These are phyloP conservation scores for Annulohypoxylon truncatum DNA, from an alignment of 2,329 filamentous ascomycete species.

Conservation along the genomic window DNA sequence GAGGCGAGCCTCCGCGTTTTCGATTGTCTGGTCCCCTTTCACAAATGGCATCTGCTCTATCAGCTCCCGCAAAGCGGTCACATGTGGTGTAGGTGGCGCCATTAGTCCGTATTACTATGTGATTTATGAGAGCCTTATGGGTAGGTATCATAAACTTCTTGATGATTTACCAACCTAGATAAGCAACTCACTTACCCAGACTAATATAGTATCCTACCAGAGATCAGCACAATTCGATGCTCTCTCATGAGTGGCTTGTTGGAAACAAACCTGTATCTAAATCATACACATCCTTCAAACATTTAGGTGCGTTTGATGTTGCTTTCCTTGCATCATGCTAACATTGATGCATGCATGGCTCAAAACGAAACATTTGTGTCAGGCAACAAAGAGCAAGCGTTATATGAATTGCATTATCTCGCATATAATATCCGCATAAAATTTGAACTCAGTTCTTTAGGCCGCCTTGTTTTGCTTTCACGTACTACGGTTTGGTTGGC, in stretches of 20 bases:
- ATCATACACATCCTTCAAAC: too few relatives aligned
- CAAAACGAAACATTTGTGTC: not conserved
- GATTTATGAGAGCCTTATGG: not conserved
- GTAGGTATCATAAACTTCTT: not conserved
- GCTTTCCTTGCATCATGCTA: too few relatives aligned
- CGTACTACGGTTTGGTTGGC: not conserved
- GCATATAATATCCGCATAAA: not conserved
- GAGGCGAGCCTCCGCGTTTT: conserved; percentile 63
- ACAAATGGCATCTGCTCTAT: conserved; percentile 54
- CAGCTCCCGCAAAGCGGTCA: conserved; percentile 58
- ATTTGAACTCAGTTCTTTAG: not conserved
- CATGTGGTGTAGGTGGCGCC: conserved; percentile 61
- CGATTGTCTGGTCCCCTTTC: conserved; percentile 52
- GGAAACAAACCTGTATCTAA: too few relatives aligned
- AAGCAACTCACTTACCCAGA: not conserved
- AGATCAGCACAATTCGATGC: not conserved
- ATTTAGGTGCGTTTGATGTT: too few relatives aligned
- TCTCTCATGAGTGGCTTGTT: not conserved
- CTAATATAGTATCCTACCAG: not conserved
- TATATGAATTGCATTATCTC: too few relatives aligned
- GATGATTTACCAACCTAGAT: not conserved
- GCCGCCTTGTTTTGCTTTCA: not conserved
- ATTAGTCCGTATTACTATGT: conserved; percentile 52
- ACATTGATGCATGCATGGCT: not conserved
- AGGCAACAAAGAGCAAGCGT: not conserved